Evolutionary conservation across 1,284 basidiomycete species (phyloP).

Genomic region (Rhodofomes roseus): DNA sequence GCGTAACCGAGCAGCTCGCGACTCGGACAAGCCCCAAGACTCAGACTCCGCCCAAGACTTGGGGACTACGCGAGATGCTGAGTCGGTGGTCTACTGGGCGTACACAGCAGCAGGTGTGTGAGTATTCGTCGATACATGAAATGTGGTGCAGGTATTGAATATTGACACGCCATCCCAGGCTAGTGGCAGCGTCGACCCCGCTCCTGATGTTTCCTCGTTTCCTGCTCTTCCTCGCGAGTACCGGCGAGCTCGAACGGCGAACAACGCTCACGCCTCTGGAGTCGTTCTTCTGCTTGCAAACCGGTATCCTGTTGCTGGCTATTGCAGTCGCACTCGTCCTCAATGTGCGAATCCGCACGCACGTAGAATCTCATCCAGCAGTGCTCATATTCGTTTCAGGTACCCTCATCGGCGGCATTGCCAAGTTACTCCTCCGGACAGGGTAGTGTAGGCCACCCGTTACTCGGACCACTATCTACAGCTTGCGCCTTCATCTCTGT

Average conservation of each 20-base stretch:
- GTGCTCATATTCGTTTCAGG: conserved; percentile 23
- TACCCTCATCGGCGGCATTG: conserved; percentile 5
- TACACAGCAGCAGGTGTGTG: conserved; percentile 1
- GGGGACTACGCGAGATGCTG: conserved; percentile 3
- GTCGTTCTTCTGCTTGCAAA: conserved; percentile 57
- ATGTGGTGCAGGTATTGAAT: neutral
- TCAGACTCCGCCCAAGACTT: neutral
- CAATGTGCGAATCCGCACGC: conserved; percentile 40
- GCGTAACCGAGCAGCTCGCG: neutral
- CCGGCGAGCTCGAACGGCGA: conserved; percentile 35
- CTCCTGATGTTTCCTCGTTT: conserved; percentile 56
- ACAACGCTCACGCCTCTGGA: conserved; percentile 59
- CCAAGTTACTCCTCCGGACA: neutral
- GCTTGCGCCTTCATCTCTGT: conserved; percentile 54
- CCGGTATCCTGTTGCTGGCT: conserved; percentile 55
- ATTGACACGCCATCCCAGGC: conserved; percentile 24
- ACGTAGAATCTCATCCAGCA: neutral
- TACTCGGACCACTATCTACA: conserved; percentile 54
- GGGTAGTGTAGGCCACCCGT: conserved; percentile 45
- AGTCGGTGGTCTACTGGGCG: conserved; percentile 5
- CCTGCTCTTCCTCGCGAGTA: conserved; percentile 57
- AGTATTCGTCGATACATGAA: neutral
- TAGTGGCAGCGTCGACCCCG: conserved; percentile 39
- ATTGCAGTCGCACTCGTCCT: conserved; percentile 54
- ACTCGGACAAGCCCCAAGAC: neutral